A percentile compares a stretch with the other conserved stretches of the same genome.
Conservation (phyloP, 1,284 basidiomycete species). For the Grifola frondosa region DNA sequence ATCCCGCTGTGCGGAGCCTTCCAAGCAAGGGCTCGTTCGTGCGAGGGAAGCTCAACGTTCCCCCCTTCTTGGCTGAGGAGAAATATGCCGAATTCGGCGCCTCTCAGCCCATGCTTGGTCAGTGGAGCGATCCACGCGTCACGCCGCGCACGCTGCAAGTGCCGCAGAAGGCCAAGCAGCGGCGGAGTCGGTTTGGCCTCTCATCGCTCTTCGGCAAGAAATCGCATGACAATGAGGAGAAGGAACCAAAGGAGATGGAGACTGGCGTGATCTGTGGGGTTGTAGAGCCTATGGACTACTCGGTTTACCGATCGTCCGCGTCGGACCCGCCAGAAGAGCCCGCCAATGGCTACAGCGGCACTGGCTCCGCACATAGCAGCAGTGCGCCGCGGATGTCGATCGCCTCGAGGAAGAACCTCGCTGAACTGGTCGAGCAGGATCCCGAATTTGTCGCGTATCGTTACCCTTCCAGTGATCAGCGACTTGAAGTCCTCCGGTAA, state of each 20-base stretch:
- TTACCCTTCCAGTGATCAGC: constrained; percentile 68
- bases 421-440: constrained; percentile 77
- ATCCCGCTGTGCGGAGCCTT: constrained; percentile 46
- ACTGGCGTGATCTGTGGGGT: constrained; percentile 15
- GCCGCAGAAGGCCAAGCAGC: constrained; percentile 45
- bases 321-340: constrained; percentile 39
- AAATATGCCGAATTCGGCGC: constrained; percentile 67
- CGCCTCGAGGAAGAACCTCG: constrained; percentile 66
- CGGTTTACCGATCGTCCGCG: constrained; percentile 31
- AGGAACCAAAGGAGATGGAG: constrained; percentile 22
- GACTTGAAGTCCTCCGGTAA: constrained; percentile 55
- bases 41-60: constrained; percentile 29
- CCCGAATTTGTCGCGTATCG: constrained; percentile 80
- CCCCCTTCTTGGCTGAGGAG: constrained; percentile 34
- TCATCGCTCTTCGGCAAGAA: constrained; percentile 64
- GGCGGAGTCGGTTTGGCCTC: constrained; percentile 70
- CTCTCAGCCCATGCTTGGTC: constrained; percentile 59
- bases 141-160: constrained; percentile 32
- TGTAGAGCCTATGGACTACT: constrained; percentile 24
- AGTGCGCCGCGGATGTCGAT: constrained; percentile 53
- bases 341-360: constrained; percentile 38
- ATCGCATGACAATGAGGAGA: too few species aligned
- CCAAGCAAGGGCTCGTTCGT: constrained; percentile 32
- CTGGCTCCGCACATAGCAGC: constrained; percentile 31
- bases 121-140: constrained; percentile 49